Evolutionary conservation across 768 basidiomycete species (phyloP).

Genomic region (Termitomyces titanicus): DNA sequence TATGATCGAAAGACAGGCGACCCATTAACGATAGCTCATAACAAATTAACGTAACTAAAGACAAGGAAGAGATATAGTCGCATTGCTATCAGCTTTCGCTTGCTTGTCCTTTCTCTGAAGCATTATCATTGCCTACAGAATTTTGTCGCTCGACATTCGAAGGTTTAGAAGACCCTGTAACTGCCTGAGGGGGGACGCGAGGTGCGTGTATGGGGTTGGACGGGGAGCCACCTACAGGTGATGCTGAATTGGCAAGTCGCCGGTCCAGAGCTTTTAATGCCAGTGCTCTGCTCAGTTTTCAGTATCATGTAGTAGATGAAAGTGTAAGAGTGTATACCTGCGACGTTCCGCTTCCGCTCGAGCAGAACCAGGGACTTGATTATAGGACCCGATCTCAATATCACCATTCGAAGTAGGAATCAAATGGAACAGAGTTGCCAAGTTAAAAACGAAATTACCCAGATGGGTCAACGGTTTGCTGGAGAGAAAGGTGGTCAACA

Average conservation of each 20-base stretch:
- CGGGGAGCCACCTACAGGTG: conserved; percentile 34
- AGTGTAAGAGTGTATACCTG: conserved; percentile 46
- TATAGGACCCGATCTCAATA: conserved; percentile 69
- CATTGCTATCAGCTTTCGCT: conserved; percentile 24
- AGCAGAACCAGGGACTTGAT: conserved; percentile 78
- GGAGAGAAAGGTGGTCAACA: not conserved
- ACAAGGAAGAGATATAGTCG: conserved; percentile 1
- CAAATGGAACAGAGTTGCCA: conserved; percentile 68
- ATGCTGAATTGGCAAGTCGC: conserved; percentile 67
- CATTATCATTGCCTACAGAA: conserved; percentile 30
- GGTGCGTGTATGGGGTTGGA: conserved; percentile 27
- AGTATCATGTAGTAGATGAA: not conserved
- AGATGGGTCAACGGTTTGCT: conserved; percentile 72
- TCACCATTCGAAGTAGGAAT: conserved; percentile 66
- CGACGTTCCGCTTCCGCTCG: conserved; percentile 95
- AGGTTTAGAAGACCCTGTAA: conserved; percentile 21
- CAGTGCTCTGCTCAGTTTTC: conserved; percentile 64
- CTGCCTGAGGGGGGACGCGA: conserved; percentile 28
- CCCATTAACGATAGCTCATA: conserved; percentile 1
- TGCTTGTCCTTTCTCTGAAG: conserved; percentile 27
- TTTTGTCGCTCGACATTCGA: conserved; percentile 28
- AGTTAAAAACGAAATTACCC: conserved; percentile 62
- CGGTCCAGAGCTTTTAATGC: conserved; percentile 97
- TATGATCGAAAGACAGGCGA: too few relatives aligned
- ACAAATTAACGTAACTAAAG: conserved; percentile 12